These are phyloP conservation scores for Acorus calamus DNA, from an alignment of 106 monocot genomes.

Conservation along the genomic window DNA sequence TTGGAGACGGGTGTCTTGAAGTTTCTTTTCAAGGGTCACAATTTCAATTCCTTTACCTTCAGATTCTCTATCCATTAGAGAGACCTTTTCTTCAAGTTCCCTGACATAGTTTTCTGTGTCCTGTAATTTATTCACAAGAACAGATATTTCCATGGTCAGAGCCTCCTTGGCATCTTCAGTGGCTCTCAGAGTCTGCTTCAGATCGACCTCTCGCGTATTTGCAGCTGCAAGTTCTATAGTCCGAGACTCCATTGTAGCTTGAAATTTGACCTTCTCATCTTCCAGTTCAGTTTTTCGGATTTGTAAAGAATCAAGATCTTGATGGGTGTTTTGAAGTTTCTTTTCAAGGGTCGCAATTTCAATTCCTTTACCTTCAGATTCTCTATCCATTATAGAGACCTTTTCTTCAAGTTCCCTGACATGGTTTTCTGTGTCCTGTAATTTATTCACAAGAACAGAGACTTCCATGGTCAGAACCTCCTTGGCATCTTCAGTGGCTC, in stretches of 20 bases:
- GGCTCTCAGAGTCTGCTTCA: too few species aligned
- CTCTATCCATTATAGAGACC: conserved; percentile 2
- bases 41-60: conserved; percentile 12
- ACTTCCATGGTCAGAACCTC: too few species aligned
- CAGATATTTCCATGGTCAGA: too few species aligned
- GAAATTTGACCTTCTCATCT: conserved; percentile 14
- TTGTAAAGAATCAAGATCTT: conserved; percentile 13
- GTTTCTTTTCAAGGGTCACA: too few species aligned
- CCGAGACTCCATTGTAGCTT: conserved; percentile 6
- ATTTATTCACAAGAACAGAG: too few species aligned
- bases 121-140: neutral
- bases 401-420: conserved; percentile 9
- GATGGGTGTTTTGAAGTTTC: conserved; percentile 9
- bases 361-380: conserved; percentile 6
- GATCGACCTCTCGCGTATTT: too few species aligned
- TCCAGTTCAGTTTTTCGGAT: conserved; percentile 20
- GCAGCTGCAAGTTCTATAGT: too few species aligned
- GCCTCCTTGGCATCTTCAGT: too few species aligned
- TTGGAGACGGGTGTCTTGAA: conserved; percentile 1
- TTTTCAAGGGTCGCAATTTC: conserved; percentile 12
- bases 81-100: conserved; percentile 12
- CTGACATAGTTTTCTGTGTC: neutral
- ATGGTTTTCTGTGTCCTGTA: conserved; percentile 2
- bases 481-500: too few species aligned
- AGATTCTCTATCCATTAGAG: conserved; percentile 15